These are phyloP conservation scores for Solanum piurae DNA, from an alignment of 257 asterid genomes.

Conservation along the genomic window DNA sequence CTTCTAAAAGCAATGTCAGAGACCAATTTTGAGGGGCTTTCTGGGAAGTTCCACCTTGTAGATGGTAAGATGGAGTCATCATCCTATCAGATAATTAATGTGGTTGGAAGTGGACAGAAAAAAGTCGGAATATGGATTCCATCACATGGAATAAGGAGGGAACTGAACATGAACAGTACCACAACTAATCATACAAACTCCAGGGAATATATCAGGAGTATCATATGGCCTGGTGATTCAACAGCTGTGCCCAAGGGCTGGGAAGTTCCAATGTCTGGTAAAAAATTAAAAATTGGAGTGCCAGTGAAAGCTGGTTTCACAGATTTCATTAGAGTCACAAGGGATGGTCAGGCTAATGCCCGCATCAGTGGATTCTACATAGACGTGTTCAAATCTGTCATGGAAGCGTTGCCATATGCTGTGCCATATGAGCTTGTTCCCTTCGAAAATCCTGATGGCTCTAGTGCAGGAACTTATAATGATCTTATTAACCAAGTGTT, in stretches of 20 bases:
- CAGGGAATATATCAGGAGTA: neutral
- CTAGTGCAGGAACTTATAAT: conserved; percentile 25
- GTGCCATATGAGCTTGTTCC: conserved; percentile 26
- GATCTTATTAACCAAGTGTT: conserved; percentile 37
- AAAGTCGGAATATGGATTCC: conserved; percentile 29
- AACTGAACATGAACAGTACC: neutral
- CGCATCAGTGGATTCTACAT: conserved; percentile 23
- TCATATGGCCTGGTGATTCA: conserved; percentile 45
- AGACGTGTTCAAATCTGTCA: conserved; percentile 18
- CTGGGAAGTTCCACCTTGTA: conserved; percentile 18
- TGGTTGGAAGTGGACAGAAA: conserved; percentile 7
- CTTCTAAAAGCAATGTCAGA: conserved; percentile 13
- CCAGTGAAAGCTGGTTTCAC: conserved; percentile 18
- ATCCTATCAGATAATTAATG: conserved; percentile 25
- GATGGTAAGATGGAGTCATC: conserved; percentile 18
- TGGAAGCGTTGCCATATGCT: conserved; percentile 22
- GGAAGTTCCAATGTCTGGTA: conserved; percentile 31
- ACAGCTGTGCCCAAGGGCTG: conserved; percentile 32
- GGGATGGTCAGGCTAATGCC: conserved; percentile 17
- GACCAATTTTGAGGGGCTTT: conserved; percentile 24
- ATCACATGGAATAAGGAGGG: conserved; percentile 1
- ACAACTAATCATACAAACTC: conserved; percentile 1
- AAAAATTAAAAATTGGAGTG: conserved; percentile 31
- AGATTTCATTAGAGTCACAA: conserved; percentile 22
- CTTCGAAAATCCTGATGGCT: conserved; percentile 14